phyloP scores from a whole-genome alignment of 805 yeast genomes.

The Candida yuanshanica region DNA sequence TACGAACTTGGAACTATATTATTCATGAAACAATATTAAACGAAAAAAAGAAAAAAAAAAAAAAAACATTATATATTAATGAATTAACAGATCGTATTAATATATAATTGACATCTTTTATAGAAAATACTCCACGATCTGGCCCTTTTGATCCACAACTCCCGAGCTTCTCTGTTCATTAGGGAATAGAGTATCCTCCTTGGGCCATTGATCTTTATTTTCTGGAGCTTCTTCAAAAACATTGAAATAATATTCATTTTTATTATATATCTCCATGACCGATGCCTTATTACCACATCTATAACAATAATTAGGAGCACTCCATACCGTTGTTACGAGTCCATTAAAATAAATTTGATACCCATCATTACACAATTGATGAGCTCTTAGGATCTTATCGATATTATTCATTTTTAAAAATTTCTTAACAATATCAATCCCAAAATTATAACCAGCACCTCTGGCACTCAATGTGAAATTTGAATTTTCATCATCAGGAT shows the following conservation, averaged over 20 bases:
- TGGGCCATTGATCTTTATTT: constrained; percentile 47
- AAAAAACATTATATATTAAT: no score
- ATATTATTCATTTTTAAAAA: constrained; percentile 74
- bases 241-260: constrained; percentile 69
- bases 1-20: constrained; percentile 78
- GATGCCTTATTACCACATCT: constrained; percentile 96
- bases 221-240: constrained; percentile 98
- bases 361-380: constrained; percentile 95
- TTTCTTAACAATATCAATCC: constrained; percentile 82
- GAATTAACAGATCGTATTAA: no score
- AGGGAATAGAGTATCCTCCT: constrained; percentile 18
- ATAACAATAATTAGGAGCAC: constrained; percentile 97
- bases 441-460: constrained; percentile 98
- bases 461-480: constrained; percentile 89
- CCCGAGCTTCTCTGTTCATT: constrained; percentile 3
- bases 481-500: constrained; percentile 76
- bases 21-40: constrained; percentile 34
- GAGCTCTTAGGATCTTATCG: constrained; percentile 85
- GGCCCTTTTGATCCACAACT: constrained; percentile 19
- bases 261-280: constrained; percentile 79
- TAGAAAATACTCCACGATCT: constrained; percentile 48
- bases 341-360: constrained; percentile 89
- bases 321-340: constrained; percentile 93
- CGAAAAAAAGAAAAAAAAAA: not conserved
- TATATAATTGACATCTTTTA: no score